Percentiles rank a stretch among this genome's conserved stretches.
Evolutionary conservation across 768 basidiomycete genomes (phyloP).

Genomic region (Phaeolepiota aurea): DNA sequence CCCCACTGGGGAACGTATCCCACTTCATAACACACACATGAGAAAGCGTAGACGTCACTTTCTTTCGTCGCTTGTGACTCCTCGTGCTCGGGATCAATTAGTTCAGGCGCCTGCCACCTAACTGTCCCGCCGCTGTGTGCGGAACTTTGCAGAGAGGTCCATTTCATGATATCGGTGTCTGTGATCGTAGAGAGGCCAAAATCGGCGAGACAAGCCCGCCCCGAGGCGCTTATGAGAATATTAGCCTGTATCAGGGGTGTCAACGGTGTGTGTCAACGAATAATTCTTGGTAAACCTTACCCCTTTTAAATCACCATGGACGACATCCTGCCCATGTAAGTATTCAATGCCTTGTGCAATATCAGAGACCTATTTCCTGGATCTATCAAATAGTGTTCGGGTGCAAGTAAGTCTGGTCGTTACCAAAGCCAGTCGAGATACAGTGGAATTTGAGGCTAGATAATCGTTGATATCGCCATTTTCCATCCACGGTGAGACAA

Average conservation of each 20-base stretch:
- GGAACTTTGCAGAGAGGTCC: slow-evolving; percentile 9
- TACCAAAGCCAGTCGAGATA: slow-evolving; percentile 21
- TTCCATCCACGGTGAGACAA: slow-evolving; percentile 20
- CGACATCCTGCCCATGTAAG: slow-evolving; percentile 15
- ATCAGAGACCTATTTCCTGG: slow-evolving; percentile 11
- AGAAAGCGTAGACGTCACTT: slow-evolving; percentile 20
- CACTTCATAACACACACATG: slow-evolving; percentile 20
- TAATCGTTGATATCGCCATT: slow-evolving; percentile 17
- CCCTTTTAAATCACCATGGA: slow-evolving; percentile 25
- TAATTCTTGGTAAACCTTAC: too few species aligned
- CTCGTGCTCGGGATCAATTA: slow-evolving; percentile 7
- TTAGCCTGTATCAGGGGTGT: slow-evolving; percentile 10
- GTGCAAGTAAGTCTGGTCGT: slow-evolving; percentile 4
- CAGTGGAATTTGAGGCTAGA: slow-evolving; percentile 14
- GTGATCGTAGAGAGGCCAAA: slow-evolving; percentile 17
- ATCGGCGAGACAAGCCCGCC: slow-evolving; percentile 16
- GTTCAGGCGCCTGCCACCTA: slow-evolving; percentile 20
- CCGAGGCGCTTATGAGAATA: slow-evolving; percentile 15
- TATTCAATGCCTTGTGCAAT: slow-evolving; percentile 18
- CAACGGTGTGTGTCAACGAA: too few species aligned
- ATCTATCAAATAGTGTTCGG: not conserved
- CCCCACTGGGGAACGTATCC: not conserved
- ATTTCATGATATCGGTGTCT: slow-evolving; percentile 10
- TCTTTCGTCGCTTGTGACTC: slow-evolving; percentile 8
- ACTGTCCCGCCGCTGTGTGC: slow-evolving; percentile 12